Percentiles rank a stretch among this genome's conserved stretches.
Evolutionary conservation across 2,329 filamentous ascomycete species (phyloP).

Genomic region (Allantophomopsis lycopodina): DNA sequence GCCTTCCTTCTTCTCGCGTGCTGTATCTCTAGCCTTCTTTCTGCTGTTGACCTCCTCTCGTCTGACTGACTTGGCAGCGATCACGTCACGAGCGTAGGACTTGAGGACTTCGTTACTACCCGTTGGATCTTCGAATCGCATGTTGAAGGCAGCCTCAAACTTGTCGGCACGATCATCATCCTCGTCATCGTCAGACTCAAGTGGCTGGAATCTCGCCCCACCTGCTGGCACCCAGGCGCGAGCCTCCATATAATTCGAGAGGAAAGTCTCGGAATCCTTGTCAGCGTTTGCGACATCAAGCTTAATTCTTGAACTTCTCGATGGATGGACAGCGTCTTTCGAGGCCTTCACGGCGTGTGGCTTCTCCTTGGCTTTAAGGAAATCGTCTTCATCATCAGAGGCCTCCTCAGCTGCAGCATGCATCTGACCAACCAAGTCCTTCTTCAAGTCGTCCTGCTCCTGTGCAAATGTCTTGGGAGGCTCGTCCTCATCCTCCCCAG

Average conservation of each 20-base stretch:
- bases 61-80: constrained; percentile 70
- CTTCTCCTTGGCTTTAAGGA: constrained; percentile 59
- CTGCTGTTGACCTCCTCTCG: constrained; percentile 68
- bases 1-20: constrained; percentile 66
- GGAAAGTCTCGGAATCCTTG: constrained; percentile 77
- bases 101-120: constrained; percentile 79
- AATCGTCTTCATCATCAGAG: constrained; percentile 41
- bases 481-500: constrained; percentile 41
- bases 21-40: constrained; percentile 65
- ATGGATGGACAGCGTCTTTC: constrained; percentile 40
- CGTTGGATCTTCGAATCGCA: constrained; percentile 85
- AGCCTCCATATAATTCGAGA: constrained; percentile 92
- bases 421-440: constrained; percentile 67
- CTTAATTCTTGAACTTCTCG: constrained; percentile 34
- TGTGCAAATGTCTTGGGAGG: constrained; percentile 61
- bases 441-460: constrained; percentile 76
- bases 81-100: constrained; percentile 79
- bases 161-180: constrained; percentile 64
- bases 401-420: constrained; percentile 46
- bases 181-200: constrained; percentile 78
- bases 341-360: constrained; percentile 12
- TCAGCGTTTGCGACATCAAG: constrained; percentile 63
- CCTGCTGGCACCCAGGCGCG: constrained; percentile 74
- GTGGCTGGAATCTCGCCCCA: constrained; percentile 56
- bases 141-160: constrained; percentile 87